These are phyloP conservation scores for Sugiyamaella pinicola DNA, from an alignment of 1,139 yeast genomes.

Conservation along the genomic window DNA sequence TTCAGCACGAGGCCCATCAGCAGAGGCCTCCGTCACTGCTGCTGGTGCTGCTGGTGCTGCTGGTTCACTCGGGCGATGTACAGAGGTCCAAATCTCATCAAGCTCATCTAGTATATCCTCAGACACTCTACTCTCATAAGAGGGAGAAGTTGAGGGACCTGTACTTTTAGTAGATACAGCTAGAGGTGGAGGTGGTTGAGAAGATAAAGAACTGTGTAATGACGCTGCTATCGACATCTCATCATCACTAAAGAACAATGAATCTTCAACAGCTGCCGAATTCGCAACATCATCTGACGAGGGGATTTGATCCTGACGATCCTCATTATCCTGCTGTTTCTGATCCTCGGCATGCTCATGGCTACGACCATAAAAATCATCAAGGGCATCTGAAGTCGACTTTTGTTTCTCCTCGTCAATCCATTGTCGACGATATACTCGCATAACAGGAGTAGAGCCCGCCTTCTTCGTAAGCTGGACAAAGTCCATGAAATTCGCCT, in stretches of 20 bases:
- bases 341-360: not conserved
- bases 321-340: not conserved
- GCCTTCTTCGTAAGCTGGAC: conserved; percentile 39
- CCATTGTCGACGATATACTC: conserved; percentile 35
- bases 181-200: not conserved
- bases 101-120: conserved; percentile 2
- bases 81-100: conserved; percentile 13
- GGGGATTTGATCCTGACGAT: not conserved
- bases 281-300: not conserved
- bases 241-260: conserved; percentile 15
- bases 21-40: too few relatives aligned
- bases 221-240: not conserved
- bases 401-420: conserved; percentile 39
- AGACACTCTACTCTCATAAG: not conserved
- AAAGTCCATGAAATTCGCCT: conserved; percentile 72
- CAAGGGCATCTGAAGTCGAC: conserved; percentile 11
- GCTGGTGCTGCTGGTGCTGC: not conserved
- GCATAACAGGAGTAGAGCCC: conserved; percentile 39
- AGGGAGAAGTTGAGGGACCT: too few relatives aligned
- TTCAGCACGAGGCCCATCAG: too few relatives aligned
- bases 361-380: conserved; percentile 4
- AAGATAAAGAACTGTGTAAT: not conserved
- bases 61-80: not conserved
- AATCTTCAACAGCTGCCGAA: not conserved
- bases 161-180: not conserved